Evolutionary conservation across 2,329 filamentous ascomycete species (phyloP).

Genomic region (Curvularia spicifera): DNA sequence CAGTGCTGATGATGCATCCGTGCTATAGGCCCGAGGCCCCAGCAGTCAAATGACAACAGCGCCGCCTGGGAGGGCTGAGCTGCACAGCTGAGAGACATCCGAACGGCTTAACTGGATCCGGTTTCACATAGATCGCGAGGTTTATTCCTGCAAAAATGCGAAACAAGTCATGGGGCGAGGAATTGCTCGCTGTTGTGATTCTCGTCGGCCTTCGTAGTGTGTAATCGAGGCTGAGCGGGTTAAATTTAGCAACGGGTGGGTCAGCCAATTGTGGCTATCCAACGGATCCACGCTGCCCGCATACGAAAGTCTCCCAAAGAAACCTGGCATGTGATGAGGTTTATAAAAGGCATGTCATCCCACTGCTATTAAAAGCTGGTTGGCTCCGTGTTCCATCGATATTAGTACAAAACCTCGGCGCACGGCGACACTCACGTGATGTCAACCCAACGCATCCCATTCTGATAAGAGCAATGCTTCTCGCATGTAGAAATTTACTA

Average conservation of each 20-base stretch:
- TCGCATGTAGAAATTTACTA: neutral
- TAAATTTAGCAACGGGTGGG: slow-evolving; percentile 28
- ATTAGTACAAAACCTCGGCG: neutral
- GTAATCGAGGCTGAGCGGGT: slow-evolving; percentile 27
- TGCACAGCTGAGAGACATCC: slow-evolving; percentile 9
- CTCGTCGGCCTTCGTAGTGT: slow-evolving; percentile 8
- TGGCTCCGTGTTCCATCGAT: neutral
- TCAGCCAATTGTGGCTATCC: slow-evolving; percentile 16
- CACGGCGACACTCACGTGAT: neutral
- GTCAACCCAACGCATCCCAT: neutral
- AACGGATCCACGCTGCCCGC: slow-evolving; percentile 13
- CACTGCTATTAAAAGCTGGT: slow-evolving; percentile 1
- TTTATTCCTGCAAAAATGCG: neutral
- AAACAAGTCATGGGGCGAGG: neutral
- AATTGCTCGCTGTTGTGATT: slow-evolving; percentile 1
- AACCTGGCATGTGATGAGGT: neutral
- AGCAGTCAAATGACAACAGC: slow-evolving; percentile 4
- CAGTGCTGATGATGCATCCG: slow-evolving; percentile 16
- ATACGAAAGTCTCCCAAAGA: slow-evolving; percentile 8
- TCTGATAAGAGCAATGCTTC: neutral
- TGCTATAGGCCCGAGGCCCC: slow-evolving; percentile 9
- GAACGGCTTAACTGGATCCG: neutral
- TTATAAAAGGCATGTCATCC: neutral
- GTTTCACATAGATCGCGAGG: neutral
- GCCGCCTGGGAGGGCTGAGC: slow-evolving; percentile 8